Evolutionary conservation across 192 early-diverging fungal species (phyloP).

Genomic region (Geosiphon pyriformis): DNA sequence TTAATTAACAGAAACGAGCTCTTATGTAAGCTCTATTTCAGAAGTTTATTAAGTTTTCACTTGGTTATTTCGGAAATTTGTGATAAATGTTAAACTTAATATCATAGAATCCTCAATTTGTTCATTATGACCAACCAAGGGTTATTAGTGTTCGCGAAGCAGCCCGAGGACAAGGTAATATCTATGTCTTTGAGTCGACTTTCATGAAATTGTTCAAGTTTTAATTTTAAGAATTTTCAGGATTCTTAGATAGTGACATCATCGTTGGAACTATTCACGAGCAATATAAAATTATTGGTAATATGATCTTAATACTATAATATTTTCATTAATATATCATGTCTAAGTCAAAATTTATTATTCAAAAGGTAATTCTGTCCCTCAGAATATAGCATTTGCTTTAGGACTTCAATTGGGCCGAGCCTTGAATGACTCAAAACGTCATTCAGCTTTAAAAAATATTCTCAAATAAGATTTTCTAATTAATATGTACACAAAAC

Average conservation of each 20-base stretch:
- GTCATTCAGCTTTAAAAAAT: too few species aligned
- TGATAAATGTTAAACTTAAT: background rate
- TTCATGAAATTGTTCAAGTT: background rate
- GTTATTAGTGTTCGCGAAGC: constrained; percentile 26
- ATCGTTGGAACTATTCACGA: constrained; percentile 21
- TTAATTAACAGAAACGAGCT: too few species aligned
- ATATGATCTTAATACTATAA: background rate
- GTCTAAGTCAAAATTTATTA: too few species aligned
- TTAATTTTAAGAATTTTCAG: constrained; percentile 13
- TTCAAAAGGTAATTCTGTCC: constrained; percentile 26
- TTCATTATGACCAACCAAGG: constrained; percentile 29
- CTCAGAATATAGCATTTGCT: constrained; percentile 28
- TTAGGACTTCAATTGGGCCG: constrained; percentile 20
- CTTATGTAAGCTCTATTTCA: too few species aligned
- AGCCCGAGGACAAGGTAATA: constrained; percentile 31
- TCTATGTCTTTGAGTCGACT: background rate
- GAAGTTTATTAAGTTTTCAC: too few species aligned
- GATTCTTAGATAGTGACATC: constrained; percentile 30
- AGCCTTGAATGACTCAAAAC: background rate
- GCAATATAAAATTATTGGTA: constrained; percentile 25
- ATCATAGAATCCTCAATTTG: constrained; percentile 8
- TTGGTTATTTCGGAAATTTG: background rate
- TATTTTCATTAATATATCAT: background rate
- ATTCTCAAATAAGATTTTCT: too few species aligned
- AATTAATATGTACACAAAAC: too few species aligned